phyloP scores from a whole-genome alignment of 306 rosid genomes.

The Castanea mollissima region DNA sequence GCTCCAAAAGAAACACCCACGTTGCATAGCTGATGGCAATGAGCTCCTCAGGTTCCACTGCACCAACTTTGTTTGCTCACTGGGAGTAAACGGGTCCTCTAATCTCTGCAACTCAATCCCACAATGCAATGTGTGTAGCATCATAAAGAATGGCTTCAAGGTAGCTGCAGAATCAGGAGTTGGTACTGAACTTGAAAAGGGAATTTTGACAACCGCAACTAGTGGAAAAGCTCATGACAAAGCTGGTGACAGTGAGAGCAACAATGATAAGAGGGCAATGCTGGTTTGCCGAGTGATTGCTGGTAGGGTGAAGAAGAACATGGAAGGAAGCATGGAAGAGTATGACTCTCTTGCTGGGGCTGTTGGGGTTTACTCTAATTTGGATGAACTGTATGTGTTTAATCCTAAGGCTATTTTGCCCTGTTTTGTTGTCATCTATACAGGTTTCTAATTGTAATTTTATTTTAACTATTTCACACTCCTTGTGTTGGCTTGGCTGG shows the following conservation, averaged over 20 bases:
- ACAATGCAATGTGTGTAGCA: slow-evolving; percentile 67
- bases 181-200: slow-evolving; percentile 20
- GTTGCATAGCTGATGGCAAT: slow-evolving; percentile 95
- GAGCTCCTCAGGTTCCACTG: slow-evolving; percentile 89
- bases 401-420: slow-evolving; percentile 87
- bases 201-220: slow-evolving; percentile 82
- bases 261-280: slow-evolving; percentile 70
- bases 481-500: too few relatives aligned
- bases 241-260: slow-evolving; percentile 31
- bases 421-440: slow-evolving; percentile 93
- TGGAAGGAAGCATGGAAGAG: slow-evolving; percentile 67
- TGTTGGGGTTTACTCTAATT: slow-evolving; percentile 77
- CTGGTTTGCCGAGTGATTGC: slow-evolving; percentile 97
- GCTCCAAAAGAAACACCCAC: slow-evolving; percentile 70
- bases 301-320: slow-evolving; percentile 88
- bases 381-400: slow-evolving; percentile 84
- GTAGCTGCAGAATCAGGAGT: slow-evolving; percentile 26
- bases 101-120: slow-evolving; percentile 77
- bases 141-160: slow-evolving; percentile 73
- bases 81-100: slow-evolving; percentile 84
- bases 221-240: slow-evolving; percentile 92
- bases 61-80: slow-evolving; percentile 73
- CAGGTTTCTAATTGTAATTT: slow-evolving; percentile 49
- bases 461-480: too few relatives aligned
- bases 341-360: slow-evolving; percentile 75